phyloP scores from a whole-genome alignment of 805 yeast species.

The Candida nanaspora region DNA sequence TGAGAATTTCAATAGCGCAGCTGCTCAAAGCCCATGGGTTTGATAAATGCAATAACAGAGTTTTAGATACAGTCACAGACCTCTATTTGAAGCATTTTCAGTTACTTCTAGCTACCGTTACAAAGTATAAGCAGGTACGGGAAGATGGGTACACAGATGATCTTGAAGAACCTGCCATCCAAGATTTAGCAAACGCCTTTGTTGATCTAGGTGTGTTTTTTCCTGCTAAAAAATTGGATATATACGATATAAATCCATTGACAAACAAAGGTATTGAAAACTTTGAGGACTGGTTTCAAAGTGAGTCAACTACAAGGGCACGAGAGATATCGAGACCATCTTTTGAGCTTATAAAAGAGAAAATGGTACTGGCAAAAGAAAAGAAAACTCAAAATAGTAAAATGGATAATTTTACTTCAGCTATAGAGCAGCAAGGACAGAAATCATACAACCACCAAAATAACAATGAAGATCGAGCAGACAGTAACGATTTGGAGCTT shows the following conservation, averaged over 20 bases:
- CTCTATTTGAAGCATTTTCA: slow-evolving; percentile 58
- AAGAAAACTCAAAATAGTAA: slow-evolving; percentile 19
- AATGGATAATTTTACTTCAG: slow-evolving; percentile 26
- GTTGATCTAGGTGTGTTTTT: slow-evolving; percentile 53
- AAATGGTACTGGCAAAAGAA: slow-evolving; percentile 10
- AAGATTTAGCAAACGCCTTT: slow-evolving; percentile 70
- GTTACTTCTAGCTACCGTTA: slow-evolving; percentile 44
- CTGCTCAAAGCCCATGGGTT: slow-evolving; percentile 76
- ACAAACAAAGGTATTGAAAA: slow-evolving; percentile 41
- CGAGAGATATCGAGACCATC: slow-evolving; percentile 30
- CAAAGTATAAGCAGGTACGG: slow-evolving; percentile 40
- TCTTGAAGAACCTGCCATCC: slow-evolving; percentile 35
- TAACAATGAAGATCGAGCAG: not conserved
- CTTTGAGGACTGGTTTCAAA: slow-evolving; percentile 51
- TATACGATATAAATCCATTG: slow-evolving; percentile 40
- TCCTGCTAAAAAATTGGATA: slow-evolving; percentile 49
- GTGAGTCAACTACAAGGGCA: slow-evolving; percentile 36
- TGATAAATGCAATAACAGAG: slow-evolving; percentile 65
- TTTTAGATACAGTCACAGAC: slow-evolving; percentile 74
- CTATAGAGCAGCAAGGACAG: slow-evolving; percentile 7
- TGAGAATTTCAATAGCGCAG: slow-evolving; percentile 34
- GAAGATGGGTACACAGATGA: slow-evolving; percentile 23
- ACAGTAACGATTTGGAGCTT: not conserved
- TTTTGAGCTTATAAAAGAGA: slow-evolving; percentile 16
- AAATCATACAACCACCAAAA: not conserved